Evolutionary conservation across 2,329 filamentous ascomycete genomes (phyloP).

Genomic region (Botrytis sinoallii): DNA sequence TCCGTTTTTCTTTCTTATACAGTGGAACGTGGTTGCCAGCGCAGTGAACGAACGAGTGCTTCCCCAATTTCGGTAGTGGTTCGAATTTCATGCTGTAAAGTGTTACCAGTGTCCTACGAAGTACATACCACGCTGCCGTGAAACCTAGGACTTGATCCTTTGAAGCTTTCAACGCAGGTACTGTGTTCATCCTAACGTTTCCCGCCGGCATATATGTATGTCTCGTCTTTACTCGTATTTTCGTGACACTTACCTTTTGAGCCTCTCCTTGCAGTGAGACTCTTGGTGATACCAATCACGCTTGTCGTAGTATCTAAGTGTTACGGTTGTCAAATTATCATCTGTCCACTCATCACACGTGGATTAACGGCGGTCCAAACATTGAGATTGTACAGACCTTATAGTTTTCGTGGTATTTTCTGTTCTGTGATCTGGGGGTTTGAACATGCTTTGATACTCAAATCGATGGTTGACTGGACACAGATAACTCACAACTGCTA

Average conservation of each 20-base stretch:
- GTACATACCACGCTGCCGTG: neutral
- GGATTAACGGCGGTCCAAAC: neutral
- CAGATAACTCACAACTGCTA: neutral
- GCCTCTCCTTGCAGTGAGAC: constrained; percentile 3
- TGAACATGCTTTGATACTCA: neutral
- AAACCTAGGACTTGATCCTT: neutral
- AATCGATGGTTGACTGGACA: neutral
- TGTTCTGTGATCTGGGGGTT: neutral
- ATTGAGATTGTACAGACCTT: neutral
- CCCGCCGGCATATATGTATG: neutral
- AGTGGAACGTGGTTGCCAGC: neutral
- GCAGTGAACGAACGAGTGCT: neutral
- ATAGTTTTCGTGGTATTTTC: neutral
- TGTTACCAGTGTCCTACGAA: neutral
- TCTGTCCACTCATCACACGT: neutral
- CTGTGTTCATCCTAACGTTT: neutral
- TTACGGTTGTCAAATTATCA: neutral
- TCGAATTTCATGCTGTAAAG: neutral
- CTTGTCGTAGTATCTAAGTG: neutral
- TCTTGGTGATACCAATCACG: neutral
- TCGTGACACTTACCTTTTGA: neutral
- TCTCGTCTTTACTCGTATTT: constrained; percentile 1
- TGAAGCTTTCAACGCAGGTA: neutral
- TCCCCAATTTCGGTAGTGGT: neutral
- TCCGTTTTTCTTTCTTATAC: neutral